These are phyloP conservation scores for Corymbia citriodora DNA, from an alignment of 441 rosid genomes.

Conservation along the genomic window DNA sequence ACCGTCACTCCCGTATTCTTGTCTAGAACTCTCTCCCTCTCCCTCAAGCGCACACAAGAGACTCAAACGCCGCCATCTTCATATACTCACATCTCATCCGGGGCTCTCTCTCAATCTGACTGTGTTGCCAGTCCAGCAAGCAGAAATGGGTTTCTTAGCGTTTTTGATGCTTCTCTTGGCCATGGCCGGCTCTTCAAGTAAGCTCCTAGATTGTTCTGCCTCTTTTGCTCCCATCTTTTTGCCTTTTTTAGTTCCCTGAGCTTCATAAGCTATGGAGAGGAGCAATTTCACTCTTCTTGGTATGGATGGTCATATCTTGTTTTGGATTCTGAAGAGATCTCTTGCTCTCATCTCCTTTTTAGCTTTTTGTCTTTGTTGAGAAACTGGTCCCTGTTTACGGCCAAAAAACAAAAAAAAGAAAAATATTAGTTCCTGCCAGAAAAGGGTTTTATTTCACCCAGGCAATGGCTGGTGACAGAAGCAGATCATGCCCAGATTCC, in stretches of 20 bases:
- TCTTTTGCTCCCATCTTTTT: not conserved
- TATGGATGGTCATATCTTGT: not conserved
- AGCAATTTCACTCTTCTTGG: not conserved
- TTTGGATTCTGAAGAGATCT: not conserved
- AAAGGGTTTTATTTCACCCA: not conserved
- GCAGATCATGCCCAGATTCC: not conserved
- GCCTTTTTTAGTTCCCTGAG: not conserved
- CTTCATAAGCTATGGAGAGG: not conserved
- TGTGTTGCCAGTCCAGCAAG: not conserved
- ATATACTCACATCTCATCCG: not conserved
- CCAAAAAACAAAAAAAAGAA: not conserved
- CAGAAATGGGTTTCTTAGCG: not conserved
- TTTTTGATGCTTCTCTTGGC: slow-evolving; percentile 1
- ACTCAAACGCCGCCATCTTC: not conserved
- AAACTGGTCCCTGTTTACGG: not conserved
- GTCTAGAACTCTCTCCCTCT: not conserved
- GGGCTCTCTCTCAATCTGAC: not conserved
- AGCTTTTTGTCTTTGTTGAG: not conserved
- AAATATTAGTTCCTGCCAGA: not conserved
- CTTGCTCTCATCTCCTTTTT: not conserved
- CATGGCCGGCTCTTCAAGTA: slow-evolving; percentile 6
- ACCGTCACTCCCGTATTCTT: slow-evolving; percentile 7
- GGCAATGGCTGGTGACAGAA: not conserved
- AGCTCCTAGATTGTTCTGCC: not conserved
- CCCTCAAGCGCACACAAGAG: not conserved